Base-by-base conservation (phyloP, 2,329 filamentous ascomycete species). In the Colletotrichum euphorbiae region DNA sequence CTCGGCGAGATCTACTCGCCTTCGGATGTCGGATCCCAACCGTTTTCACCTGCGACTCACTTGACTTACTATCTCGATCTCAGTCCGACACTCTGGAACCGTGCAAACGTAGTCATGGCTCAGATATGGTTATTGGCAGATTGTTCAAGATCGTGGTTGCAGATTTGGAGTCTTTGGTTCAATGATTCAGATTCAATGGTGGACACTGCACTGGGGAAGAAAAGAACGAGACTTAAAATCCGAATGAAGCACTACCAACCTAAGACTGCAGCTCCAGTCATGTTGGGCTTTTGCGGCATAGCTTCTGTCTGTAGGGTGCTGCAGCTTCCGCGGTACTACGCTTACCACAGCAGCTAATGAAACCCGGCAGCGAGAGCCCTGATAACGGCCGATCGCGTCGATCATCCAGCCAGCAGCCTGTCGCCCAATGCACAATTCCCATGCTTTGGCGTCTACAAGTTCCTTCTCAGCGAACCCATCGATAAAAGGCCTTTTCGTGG, bases 351-450 rank as follows among this genome's bases (percentile, higher is more conserved):
- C 55, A 56, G 61, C 62, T 42, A 21, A 48, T 46, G 52, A 46
- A 55, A 65, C 61, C 61, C 62, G 21, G 42, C 62, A 61, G 56
- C 43, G 40, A 68, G 48, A 52, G 43, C 38, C 43, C 56, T 62
- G 51, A 65, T 52, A 67, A 61, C 63, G 67, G 67, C 61, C 62
- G 67, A 67, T 69, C 51, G 46, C 63, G 62, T 69, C 62, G 67
- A 69, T 69, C 63, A 17, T 68, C 45, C 17, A 61, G 45, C 67
- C 67, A 61, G 43, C 56, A 56, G 21, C 11, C 67, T 62, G 62
- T 55, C 50, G 56, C 56, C 63, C 57, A 13, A 48, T 54, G 9
- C 58, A 40, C 36, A 45, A 31, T 40, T 62, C 31, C 48, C 62
- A 42, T 54, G 8, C 9, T 19, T 38, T 21, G 12, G 42, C n/a